Evolutionary conservation across 768 basidiomycete species (phyloP).

Genomic region (Pleurotus eryngii): DNA sequence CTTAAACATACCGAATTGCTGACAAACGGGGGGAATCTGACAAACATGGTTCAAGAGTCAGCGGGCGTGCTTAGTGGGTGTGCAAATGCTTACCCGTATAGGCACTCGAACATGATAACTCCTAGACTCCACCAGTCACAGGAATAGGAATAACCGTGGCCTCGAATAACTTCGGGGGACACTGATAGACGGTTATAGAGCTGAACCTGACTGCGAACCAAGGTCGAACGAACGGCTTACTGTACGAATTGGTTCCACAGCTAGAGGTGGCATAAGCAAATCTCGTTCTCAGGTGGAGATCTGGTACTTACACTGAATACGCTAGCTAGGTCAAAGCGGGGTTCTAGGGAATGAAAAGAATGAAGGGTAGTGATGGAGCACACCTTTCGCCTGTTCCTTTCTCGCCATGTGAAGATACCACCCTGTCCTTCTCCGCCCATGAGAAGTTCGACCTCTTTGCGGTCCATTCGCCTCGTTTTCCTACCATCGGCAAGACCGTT

Average conservation of each 20-base stretch:
- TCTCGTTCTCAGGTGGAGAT: constrained; percentile 11
- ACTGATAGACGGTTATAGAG: constrained; percentile 38
- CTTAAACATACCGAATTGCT: constrained; percentile 74
- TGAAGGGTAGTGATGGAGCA: constrained; percentile 11
- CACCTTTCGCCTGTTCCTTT: constrained; percentile 89
- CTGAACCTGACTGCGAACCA: constrained; percentile 15
- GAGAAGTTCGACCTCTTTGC: constrained; percentile 75
- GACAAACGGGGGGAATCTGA: constrained; percentile 92
- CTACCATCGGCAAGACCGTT: constrained; percentile 61
- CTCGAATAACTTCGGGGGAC: constrained; percentile 88
- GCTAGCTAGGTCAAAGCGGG: constrained; percentile 52
- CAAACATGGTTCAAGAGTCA: constrained; percentile 7
- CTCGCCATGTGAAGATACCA: constrained; percentile 93
- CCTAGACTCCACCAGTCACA: constrained; percentile 99
- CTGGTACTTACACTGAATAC: constrained; percentile 74
- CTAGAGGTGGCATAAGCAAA: constrained; percentile 31
- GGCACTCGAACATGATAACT: constrained; percentile 94
- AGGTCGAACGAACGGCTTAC: constrained; percentile 42
- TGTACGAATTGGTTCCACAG: constrained; percentile 85
- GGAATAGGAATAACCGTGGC: constrained; percentile 89
- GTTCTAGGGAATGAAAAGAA: constrained; percentile 17
- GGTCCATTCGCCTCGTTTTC: constrained; percentile 77
- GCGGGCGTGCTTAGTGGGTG: constrained; percentile 10
- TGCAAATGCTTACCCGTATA: constrained; percentile 70
- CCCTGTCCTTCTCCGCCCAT: constrained; percentile 83